Evolutionary conservation across 495 filamentous ascomycete species (phyloP).

Genomic region (Choiromyces venosus): DNA sequence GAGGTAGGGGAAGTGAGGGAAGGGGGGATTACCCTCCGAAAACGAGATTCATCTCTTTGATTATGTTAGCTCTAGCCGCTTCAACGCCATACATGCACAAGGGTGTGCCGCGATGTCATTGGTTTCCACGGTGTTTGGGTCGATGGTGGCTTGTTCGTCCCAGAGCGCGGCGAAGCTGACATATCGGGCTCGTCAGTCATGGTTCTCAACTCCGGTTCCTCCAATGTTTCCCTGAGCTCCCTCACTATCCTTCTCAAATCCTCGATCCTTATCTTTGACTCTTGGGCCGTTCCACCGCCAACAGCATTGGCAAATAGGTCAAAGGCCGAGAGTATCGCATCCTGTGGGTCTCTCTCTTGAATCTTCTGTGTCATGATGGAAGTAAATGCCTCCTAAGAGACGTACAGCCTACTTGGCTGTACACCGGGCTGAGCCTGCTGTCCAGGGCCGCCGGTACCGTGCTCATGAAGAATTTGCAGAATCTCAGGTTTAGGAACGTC

Average conservation of each 20-base stretch:
- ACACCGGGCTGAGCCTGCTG: conserved; percentile 20
- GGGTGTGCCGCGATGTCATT: conserved; percentile 87
- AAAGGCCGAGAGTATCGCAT: conserved; percentile 88
- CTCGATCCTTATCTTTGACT: conserved; percentile 71
- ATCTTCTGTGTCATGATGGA: conserved; percentile 76
- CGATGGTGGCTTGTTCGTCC: conserved; percentile 79
- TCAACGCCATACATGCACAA: conserved; percentile 86
- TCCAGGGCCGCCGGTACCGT: conserved; percentile 41
- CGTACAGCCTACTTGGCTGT: conserved; percentile 52
- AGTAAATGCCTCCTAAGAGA: conserved; percentile 62
- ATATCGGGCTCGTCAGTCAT: no score
- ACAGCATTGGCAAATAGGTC: conserved; percentile 73
- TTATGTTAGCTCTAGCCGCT: conserved; percentile 77
- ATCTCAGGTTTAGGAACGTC: conserved; percentile 79
- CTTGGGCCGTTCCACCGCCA: conserved; percentile 12
- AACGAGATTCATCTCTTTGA: conserved; percentile 77
- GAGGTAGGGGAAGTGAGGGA: neutral
- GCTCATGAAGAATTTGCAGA: conserved; percentile 64
- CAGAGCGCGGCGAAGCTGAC: conserved; percentile 80
- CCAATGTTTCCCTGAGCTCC: conserved; percentile 82
- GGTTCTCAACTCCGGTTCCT: conserved; percentile 82
- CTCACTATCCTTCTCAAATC: conserved; percentile 81
- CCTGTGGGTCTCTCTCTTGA: conserved; percentile 70
- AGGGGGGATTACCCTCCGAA: conserved; percentile 53
- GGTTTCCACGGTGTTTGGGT: conserved; percentile 79